Evolutionary conservation across 2,329 filamentous ascomycete species (phyloP).

Genomic region (Talaromyces piceae): DNA sequence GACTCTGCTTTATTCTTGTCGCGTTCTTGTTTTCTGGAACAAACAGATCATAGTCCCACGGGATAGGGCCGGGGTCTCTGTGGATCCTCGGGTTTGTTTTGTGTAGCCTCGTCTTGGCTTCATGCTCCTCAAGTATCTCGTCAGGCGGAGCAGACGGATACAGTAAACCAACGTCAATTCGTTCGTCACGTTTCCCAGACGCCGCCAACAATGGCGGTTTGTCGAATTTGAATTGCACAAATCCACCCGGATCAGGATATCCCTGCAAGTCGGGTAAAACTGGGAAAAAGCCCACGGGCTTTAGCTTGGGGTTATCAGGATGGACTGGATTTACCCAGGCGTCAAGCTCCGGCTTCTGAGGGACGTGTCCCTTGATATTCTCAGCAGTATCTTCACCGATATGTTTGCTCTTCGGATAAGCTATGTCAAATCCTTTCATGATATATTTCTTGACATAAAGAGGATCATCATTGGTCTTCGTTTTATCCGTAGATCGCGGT

Average conservation of each 20-base stretch:
- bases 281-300: conserved; percentile 53
- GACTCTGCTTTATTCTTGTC: conserved; percentile 48
- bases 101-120: conserved; percentile 42
- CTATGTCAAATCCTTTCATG: conserved; percentile 57
- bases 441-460: conserved; percentile 54
- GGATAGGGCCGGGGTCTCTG: conserved; percentile 46
- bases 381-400: conserved; percentile 48
- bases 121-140: conserved; percentile 40
- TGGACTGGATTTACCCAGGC: conserved; percentile 56
- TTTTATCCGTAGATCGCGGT: conserved; percentile 22
- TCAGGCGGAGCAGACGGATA: conserved; percentile 46
- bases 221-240: conserved; percentile 55
- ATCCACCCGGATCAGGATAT: conserved; percentile 51
- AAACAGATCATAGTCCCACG: conserved; percentile 55
- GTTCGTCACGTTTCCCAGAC: conserved; percentile 47
- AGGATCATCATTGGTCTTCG: conserved; percentile 48
- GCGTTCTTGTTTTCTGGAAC: conserved; percentile 45
- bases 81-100: conserved; percentile 44
- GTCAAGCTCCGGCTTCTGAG: conserved; percentile 47
- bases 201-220: conserved; percentile 48
- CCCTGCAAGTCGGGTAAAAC: conserved; percentile 55
- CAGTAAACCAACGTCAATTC: conserved; percentile 53
- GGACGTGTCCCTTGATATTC: conserved; percentile 46
- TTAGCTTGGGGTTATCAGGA: conserved; percentile 50
- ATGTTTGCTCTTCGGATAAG: conserved; percentile 55